phyloP scores from a whole-genome alignment of 768 basidiomycete genomes.

The Boletellus sp. region DNA sequence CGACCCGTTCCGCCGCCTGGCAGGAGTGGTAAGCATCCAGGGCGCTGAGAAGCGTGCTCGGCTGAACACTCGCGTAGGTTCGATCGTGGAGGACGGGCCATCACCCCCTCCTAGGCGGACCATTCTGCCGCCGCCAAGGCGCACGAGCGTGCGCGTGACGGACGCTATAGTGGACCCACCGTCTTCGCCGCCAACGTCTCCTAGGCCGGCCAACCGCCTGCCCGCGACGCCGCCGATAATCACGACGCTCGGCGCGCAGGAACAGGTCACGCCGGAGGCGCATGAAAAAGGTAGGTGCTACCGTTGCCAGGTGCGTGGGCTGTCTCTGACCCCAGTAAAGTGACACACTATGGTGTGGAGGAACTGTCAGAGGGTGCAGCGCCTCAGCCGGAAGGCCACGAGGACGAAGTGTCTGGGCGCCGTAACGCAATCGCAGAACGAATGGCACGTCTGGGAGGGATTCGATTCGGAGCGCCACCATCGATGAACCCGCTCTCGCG shows the following conservation, averaged over 20 bases:
- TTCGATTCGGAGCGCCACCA: slow-evolving; percentile 74
- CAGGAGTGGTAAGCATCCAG: slow-evolving; percentile 24
- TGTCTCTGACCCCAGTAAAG: not conserved
- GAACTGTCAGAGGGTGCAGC: slow-evolving; percentile 5
- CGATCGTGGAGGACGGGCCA: slow-evolving; percentile 10
- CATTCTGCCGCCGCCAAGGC: slow-evolving; percentile 23
- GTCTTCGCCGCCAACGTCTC: slow-evolving; percentile 17
- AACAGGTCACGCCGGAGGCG: slow-evolving; percentile 5
- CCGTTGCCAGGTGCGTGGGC: too few species aligned
- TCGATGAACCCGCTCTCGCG: slow-evolving; percentile 33
- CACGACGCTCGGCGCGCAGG: slow-evolving; percentile 14
- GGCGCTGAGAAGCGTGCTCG: not conserved
- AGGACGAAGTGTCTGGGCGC: slow-evolving; percentile 49
- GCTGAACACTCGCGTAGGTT: slow-evolving; percentile 4
- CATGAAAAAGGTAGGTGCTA: slow-evolving; percentile 7
- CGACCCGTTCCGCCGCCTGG: slow-evolving; percentile 29
- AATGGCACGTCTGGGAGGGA: slow-evolving; percentile 91
- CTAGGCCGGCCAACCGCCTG: slow-evolving; percentile 11
- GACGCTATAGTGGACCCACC: slow-evolving; percentile 9
- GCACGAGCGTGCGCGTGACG: slow-evolving; percentile 18
- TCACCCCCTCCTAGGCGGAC: slow-evolving; percentile 15
- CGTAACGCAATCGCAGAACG: slow-evolving; percentile 81
- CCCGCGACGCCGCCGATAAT: slow-evolving; percentile 25
- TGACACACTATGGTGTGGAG: slow-evolving; percentile 10
- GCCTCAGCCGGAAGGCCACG: slow-evolving; percentile 20